These are phyloP conservation scores for Agroathelia rolfsii DNA, from an alignment of 1,284 basidiomycete species.

Conservation along the genomic window DNA sequence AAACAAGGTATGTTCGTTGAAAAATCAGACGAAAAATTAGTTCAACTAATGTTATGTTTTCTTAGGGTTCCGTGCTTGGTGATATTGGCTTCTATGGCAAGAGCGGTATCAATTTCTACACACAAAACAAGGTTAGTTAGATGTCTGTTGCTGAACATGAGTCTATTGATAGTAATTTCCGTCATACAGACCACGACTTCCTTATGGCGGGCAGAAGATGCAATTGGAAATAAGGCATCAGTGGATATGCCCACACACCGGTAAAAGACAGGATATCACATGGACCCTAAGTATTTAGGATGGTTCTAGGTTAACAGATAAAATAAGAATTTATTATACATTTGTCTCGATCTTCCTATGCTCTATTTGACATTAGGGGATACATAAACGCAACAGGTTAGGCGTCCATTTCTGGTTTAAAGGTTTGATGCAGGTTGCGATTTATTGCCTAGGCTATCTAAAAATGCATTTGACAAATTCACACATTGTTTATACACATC, in stretches of 20 bases:
- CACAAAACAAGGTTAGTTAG: slow-evolving; percentile 34
- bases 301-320: background rate
- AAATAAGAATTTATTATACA: background rate
- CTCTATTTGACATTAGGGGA: no score
- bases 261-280: slow-evolving; percentile 19
- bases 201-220: slow-evolving; percentile 42
- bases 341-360: no score
- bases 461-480: slow-evolving; percentile 60
- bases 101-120: slow-evolving; percentile 51
- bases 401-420: slow-evolving; percentile 1
- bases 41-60: slow-evolving; percentile 36
- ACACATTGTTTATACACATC: slow-evolving; percentile 55
- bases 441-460: slow-evolving; percentile 44
- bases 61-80: slow-evolving; percentile 38
- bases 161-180: background rate
- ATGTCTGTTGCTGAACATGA: slow-evolving; percentile 1
- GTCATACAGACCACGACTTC: slow-evolving; percentile 37
- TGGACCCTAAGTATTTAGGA: background rate
- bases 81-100: slow-evolving; percentile 58
- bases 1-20: slow-evolving; percentile 32
- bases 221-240: slow-evolving; percentile 57
- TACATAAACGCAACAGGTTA: background rate
- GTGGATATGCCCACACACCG: slow-evolving; percentile 79
- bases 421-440: slow-evolving; percentile 8
- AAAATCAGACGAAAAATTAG: background rate